Evolutionary conservation across 768 basidiomycete species (phyloP).

Genomic region (Gloeophyllum trabeum): DNA sequence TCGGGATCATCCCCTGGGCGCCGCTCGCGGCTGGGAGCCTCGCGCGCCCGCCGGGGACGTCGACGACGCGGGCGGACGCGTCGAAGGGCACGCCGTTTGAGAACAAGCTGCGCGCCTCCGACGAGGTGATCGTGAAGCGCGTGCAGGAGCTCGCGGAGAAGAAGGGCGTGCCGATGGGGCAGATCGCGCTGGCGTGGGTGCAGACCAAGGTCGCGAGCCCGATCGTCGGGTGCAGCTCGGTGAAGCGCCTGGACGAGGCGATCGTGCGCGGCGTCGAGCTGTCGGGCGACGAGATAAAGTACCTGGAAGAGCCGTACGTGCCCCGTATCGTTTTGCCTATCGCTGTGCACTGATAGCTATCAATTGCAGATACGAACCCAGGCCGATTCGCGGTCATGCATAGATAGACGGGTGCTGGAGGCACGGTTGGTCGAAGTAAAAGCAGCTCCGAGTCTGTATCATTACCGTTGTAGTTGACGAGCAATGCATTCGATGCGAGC

Average conservation of each 20-base stretch:
- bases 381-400: not conserved
- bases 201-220: slow-evolving; percentile 29
- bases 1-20: slow-evolving; percentile 41
- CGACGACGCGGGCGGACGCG: slow-evolving; percentile 11
- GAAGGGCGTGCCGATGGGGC: slow-evolving; percentile 28
- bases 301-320: slow-evolving; percentile 25
- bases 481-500: too few relatives aligned
- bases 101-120: slow-evolving; percentile 14
- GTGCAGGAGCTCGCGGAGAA: slow-evolving; percentile 30
- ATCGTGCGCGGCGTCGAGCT: slow-evolving; percentile 19
- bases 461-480: too few relatives aligned
- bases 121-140: slow-evolving; percentile 24
- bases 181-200: slow-evolving; percentile 33
- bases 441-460: too few relatives aligned
- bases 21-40: slow-evolving; percentile 30
- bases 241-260: slow-evolving; percentile 18
- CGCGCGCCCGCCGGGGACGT: slow-evolving; percentile 21
- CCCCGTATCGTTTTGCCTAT: not conserved
- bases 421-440: too few relatives aligned
- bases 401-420: not conserved
- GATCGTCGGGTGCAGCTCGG: slow-evolving; percentile 28
- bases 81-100: slow-evolving; percentile 15
- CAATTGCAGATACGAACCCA: slow-evolving; percentile 1
- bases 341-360: slow-evolving; percentile 4
- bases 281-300: slow-evolving; percentile 27